These are phyloP conservation scores for Blastocystis sp. DNA, from an alignment of 352 stramenopile species.

Conservation along the genomic window DNA sequence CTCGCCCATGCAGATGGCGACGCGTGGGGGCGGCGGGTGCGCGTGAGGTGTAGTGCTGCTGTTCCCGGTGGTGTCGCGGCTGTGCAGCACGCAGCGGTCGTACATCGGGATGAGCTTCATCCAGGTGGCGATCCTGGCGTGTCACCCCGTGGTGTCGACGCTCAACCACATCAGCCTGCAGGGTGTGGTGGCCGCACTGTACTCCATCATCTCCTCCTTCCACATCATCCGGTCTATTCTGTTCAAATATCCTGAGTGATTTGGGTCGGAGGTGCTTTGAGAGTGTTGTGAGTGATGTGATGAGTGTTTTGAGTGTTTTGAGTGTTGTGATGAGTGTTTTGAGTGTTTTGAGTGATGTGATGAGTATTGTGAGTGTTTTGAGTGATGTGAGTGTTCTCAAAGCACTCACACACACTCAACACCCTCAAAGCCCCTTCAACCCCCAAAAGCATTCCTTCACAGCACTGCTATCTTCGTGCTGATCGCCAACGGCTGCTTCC, in stretches of 20 bases:
- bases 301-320: no score
- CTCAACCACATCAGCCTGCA: background rate
- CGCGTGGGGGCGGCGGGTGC: background rate
- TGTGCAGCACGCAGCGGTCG: background rate
- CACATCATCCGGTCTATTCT: slow-evolving; percentile 65
- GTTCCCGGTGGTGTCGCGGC: slow-evolving; percentile 25
- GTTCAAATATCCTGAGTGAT: slow-evolving; percentile 58
- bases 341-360: no score
- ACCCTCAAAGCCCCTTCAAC: no score
- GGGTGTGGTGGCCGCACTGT: slow-evolving; percentile 2
- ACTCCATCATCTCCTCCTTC: slow-evolving; percentile 38
- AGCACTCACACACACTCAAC: no score
- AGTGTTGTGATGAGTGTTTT: no score
- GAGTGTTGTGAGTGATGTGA: no score
- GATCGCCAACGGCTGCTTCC: slow-evolving; percentile 55
- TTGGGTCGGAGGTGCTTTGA: background rate
- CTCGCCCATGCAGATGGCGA: slow-evolving; percentile 65
- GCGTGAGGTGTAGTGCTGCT: slow-evolving; percentile 29
- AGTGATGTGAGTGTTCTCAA: no score
- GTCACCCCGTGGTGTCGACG: slow-evolving; percentile 14
- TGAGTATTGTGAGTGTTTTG: no score
- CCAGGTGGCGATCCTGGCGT: slow-evolving; percentile 25
- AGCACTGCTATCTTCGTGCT: slow-evolving; percentile 39
- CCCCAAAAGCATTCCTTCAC: slow-evolving; percentile 3
- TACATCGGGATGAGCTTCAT: slow-evolving; percentile 10